Base-by-base conservation (phyloP, 2,329 filamentous ascomycete genomes). In the Tolypocladium tropicale region DNA sequence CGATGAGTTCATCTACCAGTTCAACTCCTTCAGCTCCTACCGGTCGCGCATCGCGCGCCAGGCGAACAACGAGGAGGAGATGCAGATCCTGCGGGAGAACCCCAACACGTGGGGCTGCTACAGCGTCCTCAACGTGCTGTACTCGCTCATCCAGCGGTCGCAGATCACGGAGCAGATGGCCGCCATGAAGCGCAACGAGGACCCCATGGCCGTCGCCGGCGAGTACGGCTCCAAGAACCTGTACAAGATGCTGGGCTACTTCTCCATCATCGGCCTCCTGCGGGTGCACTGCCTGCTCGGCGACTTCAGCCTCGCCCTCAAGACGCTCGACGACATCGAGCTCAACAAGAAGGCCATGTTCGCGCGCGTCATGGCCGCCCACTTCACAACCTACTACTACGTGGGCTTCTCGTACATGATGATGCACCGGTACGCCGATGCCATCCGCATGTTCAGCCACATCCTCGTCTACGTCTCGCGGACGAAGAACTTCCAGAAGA, bases 341-440 rank as follows among this genome's bases (percentile, higher is more conserved):
- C 86, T 99, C 68, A 99, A 97, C 82, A 99, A 99, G 83, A 97
- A 97, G 82, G 92, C 94, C 74, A 97, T 97, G 90, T 99, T 99
- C 73, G 93, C 94, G 61, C 90, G 94, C 63, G 94, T 99, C 72
- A 97, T 99, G 94, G 93, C 94, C 55, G 94, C 94, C 57, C 94
- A 99, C 80, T 97, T 97, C 79, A 96, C 93, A 64, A 99, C 94
- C 63, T 99, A 97, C 84, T 99, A 99, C 85, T 97, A 97, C 74
- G 93, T 99, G 61, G 94, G 94, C 65, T 99, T 99, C 85, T 95
- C 90, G 65, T 99, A 99, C 87, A 97, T 99, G 93, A 99, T 99
- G 94, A 95, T 97, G 90, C 91, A 94, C 78, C 90, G 94, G 72
- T 99, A 99, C 73, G 90, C 91, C 75, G 94, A 99, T 76, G 94